phyloP scores from a whole-genome alignment of 2,329 filamentous ascomycete species.

The Talaromyces marneffei region DNA sequence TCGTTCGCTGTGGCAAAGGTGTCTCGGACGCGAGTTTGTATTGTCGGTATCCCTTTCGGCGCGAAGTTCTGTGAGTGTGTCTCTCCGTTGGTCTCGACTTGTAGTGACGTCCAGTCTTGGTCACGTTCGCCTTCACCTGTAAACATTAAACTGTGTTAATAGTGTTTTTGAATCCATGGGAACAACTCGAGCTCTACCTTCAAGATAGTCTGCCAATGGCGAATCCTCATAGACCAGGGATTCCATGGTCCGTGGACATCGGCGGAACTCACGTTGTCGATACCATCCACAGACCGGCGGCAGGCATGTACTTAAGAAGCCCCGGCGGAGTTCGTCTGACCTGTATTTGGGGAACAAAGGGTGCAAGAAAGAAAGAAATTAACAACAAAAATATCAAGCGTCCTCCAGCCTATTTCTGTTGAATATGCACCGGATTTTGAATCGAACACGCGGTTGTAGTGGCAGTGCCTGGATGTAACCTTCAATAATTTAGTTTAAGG shows the following conservation, averaged over 20 bases:
- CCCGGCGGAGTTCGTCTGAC: neutral
- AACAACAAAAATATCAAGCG: neutral
- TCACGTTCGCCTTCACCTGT: conserved; percentile 44
- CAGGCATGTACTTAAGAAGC: neutral
- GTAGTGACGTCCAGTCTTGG: conserved; percentile 33
- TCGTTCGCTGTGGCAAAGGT: conserved; percentile 39
- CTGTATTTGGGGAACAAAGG: neutral
- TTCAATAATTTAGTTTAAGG: conserved; percentile 2
- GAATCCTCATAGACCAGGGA: conserved; percentile 79
- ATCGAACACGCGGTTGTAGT: neutral
- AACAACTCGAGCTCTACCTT: conserved; percentile 55
- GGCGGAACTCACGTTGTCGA: neutral
- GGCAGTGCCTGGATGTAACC: neutral
- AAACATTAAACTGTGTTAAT: conserved; percentile 5
- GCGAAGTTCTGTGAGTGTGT: conserved; percentile 41
- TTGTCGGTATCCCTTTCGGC: conserved; percentile 45
- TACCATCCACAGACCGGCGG: conserved; percentile 1
- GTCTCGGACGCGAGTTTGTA: conserved; percentile 45
- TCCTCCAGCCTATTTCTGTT: neutral
- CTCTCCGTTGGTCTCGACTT: conserved; percentile 23
- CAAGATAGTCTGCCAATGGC: conserved; percentile 81
- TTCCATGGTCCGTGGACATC: conserved; percentile 60
- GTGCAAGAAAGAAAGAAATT: neutral
- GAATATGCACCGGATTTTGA: neutral
- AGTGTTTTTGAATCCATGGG: neutral